These are phyloP conservation scores for Begonia fuchsioides DNA, from an alignment of 306 rosid genomes.

Conservation along the genomic window DNA sequence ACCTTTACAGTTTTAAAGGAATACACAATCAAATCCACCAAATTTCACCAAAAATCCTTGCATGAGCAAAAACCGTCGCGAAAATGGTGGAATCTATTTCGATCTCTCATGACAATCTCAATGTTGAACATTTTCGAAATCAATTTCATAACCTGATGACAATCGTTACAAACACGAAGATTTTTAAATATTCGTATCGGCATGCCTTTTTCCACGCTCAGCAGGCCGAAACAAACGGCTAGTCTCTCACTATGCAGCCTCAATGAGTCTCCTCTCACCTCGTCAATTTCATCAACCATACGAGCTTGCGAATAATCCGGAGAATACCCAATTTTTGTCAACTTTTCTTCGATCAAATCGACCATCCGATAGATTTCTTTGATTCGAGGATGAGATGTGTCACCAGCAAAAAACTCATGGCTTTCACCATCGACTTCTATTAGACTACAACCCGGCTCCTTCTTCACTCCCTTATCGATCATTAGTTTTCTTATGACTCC, in stretches of 20 bases:
- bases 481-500: constrained; percentile 56
- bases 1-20: neutral
- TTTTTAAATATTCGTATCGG: constrained; percentile 59
- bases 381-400: constrained; percentile 49
- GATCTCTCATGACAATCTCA: constrained; percentile 63
- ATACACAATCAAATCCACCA: neutral
- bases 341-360: constrained; percentile 33
- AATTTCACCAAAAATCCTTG: constrained; percentile 46
- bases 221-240: constrained; percentile 64
- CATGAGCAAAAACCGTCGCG: constrained; percentile 61
- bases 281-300: constrained; percentile 28
- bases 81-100: constrained; percentile 56
- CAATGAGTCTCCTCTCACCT: constrained; percentile 27
- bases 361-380: constrained; percentile 31
- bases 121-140: constrained; percentile 35
- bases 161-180: constrained; percentile 58
- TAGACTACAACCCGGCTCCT: constrained; percentile 66
- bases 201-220: constrained; percentile 30
- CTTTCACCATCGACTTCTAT: constrained; percentile 50
- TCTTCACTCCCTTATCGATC: constrained; percentile 39
- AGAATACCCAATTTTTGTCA: constrained; percentile 29
- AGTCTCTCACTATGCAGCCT: constrained; percentile 61
- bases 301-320: constrained; percentile 45
- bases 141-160: constrained; percentile 47
- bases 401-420: constrained; percentile 77